phyloP scores from a whole-genome alignment of 768 basidiomycete species.

The Suillus occidentalis region DNA sequence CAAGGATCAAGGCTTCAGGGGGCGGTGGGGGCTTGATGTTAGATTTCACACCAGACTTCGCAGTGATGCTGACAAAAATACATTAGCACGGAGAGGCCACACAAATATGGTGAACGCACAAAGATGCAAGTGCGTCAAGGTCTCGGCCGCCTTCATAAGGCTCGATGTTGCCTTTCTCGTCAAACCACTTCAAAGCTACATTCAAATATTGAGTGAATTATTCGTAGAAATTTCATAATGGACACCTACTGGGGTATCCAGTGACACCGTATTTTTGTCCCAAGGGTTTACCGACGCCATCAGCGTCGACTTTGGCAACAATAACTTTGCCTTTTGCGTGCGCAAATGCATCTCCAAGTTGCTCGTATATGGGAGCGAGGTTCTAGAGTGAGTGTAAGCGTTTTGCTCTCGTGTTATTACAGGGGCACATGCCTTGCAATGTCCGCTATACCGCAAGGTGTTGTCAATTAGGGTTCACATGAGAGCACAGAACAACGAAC shows the following conservation, averaged over 20 bases:
- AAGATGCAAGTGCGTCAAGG: constrained; percentile 69
- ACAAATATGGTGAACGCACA: constrained; percentile 48
- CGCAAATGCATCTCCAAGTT: constrained; percentile 85
- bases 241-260: constrained; percentile 78
- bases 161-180: constrained; percentile 61
- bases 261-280: constrained; percentile 78
- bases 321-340: constrained; percentile 79
- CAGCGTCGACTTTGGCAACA: constrained; percentile 92
- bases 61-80: constrained; percentile 53
- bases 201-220: constrained; percentile 12
- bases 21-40: constrained; percentile 85
- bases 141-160: constrained; percentile 80
- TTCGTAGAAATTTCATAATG: background rate
- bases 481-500: constrained; percentile 40
- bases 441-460: constrained; percentile 52
- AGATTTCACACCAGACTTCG: constrained; percentile 81
- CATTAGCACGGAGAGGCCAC: background rate
- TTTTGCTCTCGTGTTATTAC: background rate
- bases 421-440: constrained; percentile 70
- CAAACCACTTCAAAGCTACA: constrained; percentile 90
- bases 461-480: background rate
- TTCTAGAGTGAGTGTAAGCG: constrained; percentile 45
- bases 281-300: constrained; percentile 77
- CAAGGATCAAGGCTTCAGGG: constrained; percentile 65
- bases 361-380: constrained; percentile 85